Evolutionary conservation across 495 filamentous ascomycete species (phyloP), one percentile per base, ranked within the genome.

Genomic region (Aspergillus heteromorphus): DNA sequence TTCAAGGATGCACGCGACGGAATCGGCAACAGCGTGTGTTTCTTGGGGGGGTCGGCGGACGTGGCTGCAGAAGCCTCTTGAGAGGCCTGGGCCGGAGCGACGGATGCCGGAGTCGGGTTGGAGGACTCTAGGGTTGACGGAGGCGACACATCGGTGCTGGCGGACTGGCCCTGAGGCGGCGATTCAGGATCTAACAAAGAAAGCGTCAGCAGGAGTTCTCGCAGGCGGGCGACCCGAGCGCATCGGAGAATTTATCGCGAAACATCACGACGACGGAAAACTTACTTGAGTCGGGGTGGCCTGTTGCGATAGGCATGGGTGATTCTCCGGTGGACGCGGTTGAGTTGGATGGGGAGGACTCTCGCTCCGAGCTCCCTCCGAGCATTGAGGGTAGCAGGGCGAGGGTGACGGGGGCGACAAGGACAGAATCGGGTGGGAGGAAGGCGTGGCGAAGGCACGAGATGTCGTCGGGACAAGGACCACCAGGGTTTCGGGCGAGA

Each of bases 1-100:
- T 85, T 85, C 34, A 87, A 85, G 4, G 87, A 87, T 16, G 84
- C 81, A 68, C 86, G 79, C 49, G 85, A 88, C 19, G 85, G 81
- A 53, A 87, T 79, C 60, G 79, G 77, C 16, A 82, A 63, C 18
- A 84, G 73, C 25, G 81, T 77, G 49, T 80, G 77, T 65, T 83
- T 87, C 69, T 82, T 84, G 7, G 79, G 58, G 13, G 59, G 40
- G 23, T 69, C 63, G 40, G 60, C 40, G 10, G 56, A 20, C 14
- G 16, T 51, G 6, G 51, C 30, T 14, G 57, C 21, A 25, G 63
- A 40, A 41, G 53, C 48, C 27, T 31, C 50, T 49, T 61, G 65
- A 25, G 54, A 20, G 19, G 31, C 49, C 5, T 60, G 48, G 30
- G 54, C 23, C 6, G 67, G 60, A 27, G 59, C 66, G 34, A 45